Evolutionary conservation across 768 basidiomycete genomes (phyloP).

Genomic region (Pleurotus salmoneostramineus): DNA sequence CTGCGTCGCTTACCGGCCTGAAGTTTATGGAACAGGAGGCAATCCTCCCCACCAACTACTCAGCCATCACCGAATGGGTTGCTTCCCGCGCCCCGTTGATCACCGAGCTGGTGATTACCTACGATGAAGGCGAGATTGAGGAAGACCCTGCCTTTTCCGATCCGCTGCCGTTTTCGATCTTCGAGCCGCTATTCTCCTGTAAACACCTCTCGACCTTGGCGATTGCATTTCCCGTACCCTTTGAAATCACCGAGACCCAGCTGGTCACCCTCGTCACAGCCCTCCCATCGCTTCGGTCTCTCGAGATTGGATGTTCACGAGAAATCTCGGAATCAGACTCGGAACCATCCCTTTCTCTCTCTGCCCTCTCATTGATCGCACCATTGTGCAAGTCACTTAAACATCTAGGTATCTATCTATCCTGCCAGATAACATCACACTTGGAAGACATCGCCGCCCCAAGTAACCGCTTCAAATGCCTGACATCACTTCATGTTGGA

Average conservation of each 20-base stretch:
- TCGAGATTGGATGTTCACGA: not conserved
- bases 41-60: not conserved
- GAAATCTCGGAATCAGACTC: not conserved
- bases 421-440: no score
- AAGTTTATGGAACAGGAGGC: no score
- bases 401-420: not conserved
- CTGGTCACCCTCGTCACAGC: not conserved
- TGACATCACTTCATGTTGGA: no score
- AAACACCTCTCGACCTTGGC: not conserved
- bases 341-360: not conserved
- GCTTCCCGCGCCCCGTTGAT: not conserved
- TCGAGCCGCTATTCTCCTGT: not conserved
- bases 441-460: no score
- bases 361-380: not conserved
- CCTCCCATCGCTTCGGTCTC: not conserved
- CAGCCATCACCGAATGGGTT: not conserved
- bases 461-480: no score
- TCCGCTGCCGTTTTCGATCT: not conserved
- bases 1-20: not conserved
- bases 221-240: not conserved
- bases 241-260: not conserved
- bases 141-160: no score
- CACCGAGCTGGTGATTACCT: no score
- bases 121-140: not conserved
- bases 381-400: not conserved